These are phyloP conservation scores for Rhodotorula sp. DNA, from an alignment of 1,284 basidiomycete species.

Conservation along the genomic window DNA sequence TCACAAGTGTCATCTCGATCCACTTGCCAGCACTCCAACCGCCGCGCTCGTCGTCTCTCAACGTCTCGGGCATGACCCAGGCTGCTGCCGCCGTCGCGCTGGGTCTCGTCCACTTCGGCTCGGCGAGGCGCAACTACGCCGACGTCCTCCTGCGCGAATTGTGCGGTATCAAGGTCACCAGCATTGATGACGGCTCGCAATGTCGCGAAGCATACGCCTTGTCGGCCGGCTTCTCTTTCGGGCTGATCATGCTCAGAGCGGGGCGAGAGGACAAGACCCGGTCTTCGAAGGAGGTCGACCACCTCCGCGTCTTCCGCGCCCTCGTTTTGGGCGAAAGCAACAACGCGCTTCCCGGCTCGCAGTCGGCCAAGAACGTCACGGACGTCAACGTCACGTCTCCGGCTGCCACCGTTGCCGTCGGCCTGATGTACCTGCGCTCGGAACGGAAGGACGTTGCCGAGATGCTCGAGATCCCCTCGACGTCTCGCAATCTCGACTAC, in stretches of 20 bases:
- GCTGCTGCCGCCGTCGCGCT: conserved; percentile 83
- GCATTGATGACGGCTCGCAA: conserved; percentile 76
- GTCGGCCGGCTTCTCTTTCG: conserved; percentile 83
- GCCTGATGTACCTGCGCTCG: conserved; percentile 86
- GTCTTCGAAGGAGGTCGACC: conserved; percentile 22
- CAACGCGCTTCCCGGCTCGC: conserved; percentile 5
- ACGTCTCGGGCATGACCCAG: conserved; percentile 85
- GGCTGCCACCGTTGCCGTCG: conserved; percentile 84
- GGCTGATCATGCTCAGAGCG: conserved; percentile 91
- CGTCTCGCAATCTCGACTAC: conserved; percentile 71
- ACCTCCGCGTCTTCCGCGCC: conserved; percentile 36
- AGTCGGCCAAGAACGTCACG: conserved; percentile 53
- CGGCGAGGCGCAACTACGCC: conserved; percentile 83
- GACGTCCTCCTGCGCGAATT: conserved; percentile 86
- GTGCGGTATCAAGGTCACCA: conserved; percentile 69
- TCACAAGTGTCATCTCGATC: conserved; percentile 86
- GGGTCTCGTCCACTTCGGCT: conserved; percentile 85
- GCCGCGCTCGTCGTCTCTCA: conserved; percentile 78
- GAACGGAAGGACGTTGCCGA: conserved; percentile 79
- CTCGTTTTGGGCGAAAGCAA: conserved; percentile 35
- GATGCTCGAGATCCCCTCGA: conserved; percentile 77
- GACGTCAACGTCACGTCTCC: conserved; percentile 85
- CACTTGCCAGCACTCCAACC: conserved; percentile 91
- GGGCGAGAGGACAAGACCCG: conserved; percentile 51
- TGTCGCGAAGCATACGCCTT: conserved; percentile 89